Evolutionary conservation across 192 early-diverging fungal genomes (phyloP).

Genomic region (Ambispora gerdemannii): DNA sequence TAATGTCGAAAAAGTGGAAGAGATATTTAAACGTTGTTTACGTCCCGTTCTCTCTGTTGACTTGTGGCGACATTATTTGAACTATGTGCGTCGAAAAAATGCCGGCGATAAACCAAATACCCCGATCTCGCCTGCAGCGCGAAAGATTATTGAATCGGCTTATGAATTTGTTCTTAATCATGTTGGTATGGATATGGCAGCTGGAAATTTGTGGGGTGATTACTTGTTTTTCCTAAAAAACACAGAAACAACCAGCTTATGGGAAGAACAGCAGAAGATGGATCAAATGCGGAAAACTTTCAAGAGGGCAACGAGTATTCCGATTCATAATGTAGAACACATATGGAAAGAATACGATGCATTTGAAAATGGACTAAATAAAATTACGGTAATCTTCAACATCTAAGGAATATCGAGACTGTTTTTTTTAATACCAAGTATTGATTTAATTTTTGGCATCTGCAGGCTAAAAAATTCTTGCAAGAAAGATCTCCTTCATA

Average conservation of each 20-base stretch:
- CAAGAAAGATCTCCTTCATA: conserved; percentile 82
- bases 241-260: conserved; percentile 67
- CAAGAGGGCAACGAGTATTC: conserved; percentile 83
- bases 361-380: conserved; percentile 84
- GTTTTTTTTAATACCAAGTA: background rate
- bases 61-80: conserved; percentile 85
- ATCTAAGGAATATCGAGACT: background rate
- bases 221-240: conserved; percentile 80
- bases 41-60: conserved; percentile 80
- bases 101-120: conserved; percentile 47
- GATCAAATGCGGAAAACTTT: conserved; percentile 78
- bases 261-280: conserved; percentile 91
- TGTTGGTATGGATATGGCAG: conserved; percentile 84
- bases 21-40: conserved; percentile 81
- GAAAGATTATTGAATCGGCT: conserved; percentile 69
- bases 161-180: conserved; percentile 88
- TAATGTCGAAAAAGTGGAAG: conserved; percentile 72
- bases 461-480: conserved; percentile 84
- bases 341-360: conserved; percentile 94
- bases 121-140: conserved; percentile 54
- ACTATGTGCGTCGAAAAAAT: conserved; percentile 79
- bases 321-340: conserved; percentile 81
- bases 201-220: conserved; percentile 85
- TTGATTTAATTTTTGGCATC: background rate
- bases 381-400: conserved; percentile 61